Percentiles rank a stretch among this genome's conserved stretches.
These are phyloP conservation scores for Lentinula aciculospora DNA, from an alignment of 768 basidiomycete species.

Conservation along the genomic window DNA sequence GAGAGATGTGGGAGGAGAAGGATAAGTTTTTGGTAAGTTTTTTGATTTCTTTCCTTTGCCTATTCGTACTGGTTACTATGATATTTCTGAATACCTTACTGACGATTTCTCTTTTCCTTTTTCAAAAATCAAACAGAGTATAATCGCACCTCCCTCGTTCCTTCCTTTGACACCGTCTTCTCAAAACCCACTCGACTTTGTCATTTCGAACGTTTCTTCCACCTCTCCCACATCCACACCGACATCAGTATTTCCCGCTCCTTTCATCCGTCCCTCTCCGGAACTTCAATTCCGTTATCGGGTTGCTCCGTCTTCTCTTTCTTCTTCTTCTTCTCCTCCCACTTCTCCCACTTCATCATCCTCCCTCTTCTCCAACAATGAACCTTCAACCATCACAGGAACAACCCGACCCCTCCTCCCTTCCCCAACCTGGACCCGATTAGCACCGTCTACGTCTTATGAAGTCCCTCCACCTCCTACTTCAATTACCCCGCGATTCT, in stretches of 20 bases:
- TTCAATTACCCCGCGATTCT: not conserved
- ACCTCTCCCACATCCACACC: not conserved
- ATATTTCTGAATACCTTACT: too few species aligned
- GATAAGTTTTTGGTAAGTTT: not conserved
- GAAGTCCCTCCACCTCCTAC: not conserved
- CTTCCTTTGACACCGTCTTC: not conserved
- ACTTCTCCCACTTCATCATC: not conserved
- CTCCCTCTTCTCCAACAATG: not conserved
- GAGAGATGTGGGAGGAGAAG: not conserved
- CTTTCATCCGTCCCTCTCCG: not conserved
- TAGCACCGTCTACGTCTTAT: not conserved
- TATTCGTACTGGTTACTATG: too few species aligned
- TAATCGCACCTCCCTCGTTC: not conserved
- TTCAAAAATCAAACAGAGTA: too few species aligned
- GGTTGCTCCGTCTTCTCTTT: not conserved
- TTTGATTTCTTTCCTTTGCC: not conserved
- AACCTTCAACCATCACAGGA: not conserved
- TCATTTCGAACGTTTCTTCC: too few species aligned
- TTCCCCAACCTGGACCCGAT: not conserved
- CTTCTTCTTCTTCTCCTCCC: not conserved
- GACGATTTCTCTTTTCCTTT: too few species aligned
- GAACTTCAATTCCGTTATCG: not conserved
- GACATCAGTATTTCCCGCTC: not conserved
- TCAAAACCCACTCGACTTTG: not conserved
- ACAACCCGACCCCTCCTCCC: not conserved